These are phyloP conservation scores for Priceomyces medius DNA, from an alignment of 805 yeast species.

Conservation along the genomic window DNA sequence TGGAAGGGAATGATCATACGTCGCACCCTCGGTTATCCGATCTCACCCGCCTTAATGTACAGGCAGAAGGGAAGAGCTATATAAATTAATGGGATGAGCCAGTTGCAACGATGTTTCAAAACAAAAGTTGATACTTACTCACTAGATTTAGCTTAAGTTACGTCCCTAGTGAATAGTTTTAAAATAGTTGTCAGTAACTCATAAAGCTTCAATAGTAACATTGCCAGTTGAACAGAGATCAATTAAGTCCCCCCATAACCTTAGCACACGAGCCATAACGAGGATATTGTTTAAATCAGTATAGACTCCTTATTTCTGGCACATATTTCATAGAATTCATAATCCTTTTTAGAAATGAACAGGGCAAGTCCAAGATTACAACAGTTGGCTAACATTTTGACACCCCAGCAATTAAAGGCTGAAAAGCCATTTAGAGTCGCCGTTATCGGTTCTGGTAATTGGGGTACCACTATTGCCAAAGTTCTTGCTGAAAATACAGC, in stretches of 20 bases:
- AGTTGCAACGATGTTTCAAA: too few relatives aligned
- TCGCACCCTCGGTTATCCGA: background rate
- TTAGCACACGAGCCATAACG: too few relatives aligned
- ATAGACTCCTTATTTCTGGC: too few relatives aligned
- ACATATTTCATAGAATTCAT: too few relatives aligned
- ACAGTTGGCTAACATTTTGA: constrained; percentile 27
- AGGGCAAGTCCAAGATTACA: constrained; percentile 26
- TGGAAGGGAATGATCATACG: background rate
- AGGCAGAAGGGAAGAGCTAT: background rate
- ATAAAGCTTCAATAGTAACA: background rate
- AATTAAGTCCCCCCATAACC: too few relatives aligned
- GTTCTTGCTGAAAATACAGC: constrained; percentile 86
- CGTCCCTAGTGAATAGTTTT: too few relatives aligned
- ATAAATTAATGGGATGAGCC: background rate
- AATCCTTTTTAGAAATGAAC: background rate
- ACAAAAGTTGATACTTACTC: too few relatives aligned
- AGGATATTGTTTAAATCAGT: too few relatives aligned
- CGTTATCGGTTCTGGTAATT: constrained; percentile 94
- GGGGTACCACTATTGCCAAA: constrained; percentile 98
- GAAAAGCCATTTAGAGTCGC: constrained; percentile 42
- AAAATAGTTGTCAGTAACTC: too few relatives aligned
- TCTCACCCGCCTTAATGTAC: background rate
- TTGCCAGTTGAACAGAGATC: background rate
- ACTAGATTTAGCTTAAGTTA: too few relatives aligned
- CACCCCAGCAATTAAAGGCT: constrained; percentile 16